Conservation (phyloP, 1,139 yeast species). For the Blastobotrys apis region DNA sequence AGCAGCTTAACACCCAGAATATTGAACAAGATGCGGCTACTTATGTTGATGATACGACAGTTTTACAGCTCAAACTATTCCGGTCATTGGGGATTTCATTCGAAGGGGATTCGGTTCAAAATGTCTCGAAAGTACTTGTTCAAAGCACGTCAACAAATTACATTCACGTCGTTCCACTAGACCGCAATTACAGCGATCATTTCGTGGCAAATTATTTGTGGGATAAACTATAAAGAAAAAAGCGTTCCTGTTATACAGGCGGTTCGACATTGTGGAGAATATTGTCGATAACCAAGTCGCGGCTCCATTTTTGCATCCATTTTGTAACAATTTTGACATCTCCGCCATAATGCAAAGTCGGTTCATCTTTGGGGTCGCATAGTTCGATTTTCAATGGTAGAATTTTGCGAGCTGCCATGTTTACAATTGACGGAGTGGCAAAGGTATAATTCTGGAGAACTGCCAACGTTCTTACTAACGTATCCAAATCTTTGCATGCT, state of each 20-base stretch:
- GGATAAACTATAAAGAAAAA: constrained; percentile 47
- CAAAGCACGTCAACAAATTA: constrained; percentile 47
- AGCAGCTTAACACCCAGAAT: constrained; percentile 35
- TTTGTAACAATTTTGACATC: constrained; percentile 41
- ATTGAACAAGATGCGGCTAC: constrained; percentile 29
- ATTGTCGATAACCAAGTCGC: constrained; percentile 46
- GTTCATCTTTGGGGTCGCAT: constrained; percentile 43
- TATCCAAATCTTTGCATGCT: constrained; percentile 41
- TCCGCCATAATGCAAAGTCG: constrained; percentile 51
- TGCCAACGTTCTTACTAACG: constrained; percentile 41
- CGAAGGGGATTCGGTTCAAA: constrained; percentile 31
- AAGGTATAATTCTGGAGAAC: constrained; percentile 39
- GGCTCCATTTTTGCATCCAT: constrained; percentile 43
- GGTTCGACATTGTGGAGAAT: constrained; percentile 45
- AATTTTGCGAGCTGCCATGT: constrained; percentile 44
- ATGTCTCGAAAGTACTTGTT: constrained; percentile 45
- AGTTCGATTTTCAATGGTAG: constrained; percentile 45
- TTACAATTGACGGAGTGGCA: constrained; percentile 50
- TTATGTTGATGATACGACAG: constrained; percentile 35
- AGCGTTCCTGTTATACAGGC: constrained; percentile 36
- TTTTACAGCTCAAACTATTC: constrained; percentile 39
- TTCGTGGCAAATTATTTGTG: constrained; percentile 67
- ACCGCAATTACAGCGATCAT: constrained; percentile 56
- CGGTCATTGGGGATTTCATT: constrained; percentile 38
- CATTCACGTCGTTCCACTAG: constrained; percentile 51